Evolutionary conservation across 2,329 filamentous ascomycete genomes (phyloP), one percentile per base, ranked within the genome.

Genomic region (Colletotrichum coccodes): DNA sequence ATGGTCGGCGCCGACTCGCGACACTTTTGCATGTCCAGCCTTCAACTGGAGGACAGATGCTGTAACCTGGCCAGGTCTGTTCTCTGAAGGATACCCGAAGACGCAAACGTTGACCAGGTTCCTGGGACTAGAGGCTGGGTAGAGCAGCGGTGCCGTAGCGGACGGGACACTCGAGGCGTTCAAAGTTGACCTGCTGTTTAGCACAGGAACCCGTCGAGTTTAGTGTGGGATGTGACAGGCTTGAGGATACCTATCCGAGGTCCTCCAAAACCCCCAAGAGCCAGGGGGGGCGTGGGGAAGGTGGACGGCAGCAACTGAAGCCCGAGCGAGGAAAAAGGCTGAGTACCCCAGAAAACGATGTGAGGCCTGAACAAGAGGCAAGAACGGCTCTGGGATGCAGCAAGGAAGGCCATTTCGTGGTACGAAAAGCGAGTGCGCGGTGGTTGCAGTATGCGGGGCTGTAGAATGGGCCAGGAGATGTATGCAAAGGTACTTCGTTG

Each of bases 191-290:
- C 26, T 68, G 46, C 21, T 65, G 38, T 60, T 53, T 36, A 49
- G 53, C 38, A 65, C 42, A 59, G 61, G 65, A 68, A 68, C 65
- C 53, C 40, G 47, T 38, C 54, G 11, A 54, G 65, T 65, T 60
- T 68, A 53, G 64, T 68, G 60, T 68, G 65, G 59, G 47, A 42
- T 47, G 46, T 68, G 65, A 68, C 60, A 68, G 47, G 60, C 21
- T 60, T 46, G 44, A 61, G 54, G 54, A 50, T 28, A 61, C 65
- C 32, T 65, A 42, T 47, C 36, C 53, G 38, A 21, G 46, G 36
- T 34, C 23, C 53, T 53, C 40, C 32, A 26, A 59, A 46, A 52
- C 34, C 47, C 42, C 57, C 58, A 54, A 53, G 23, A 36, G 47
- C 34, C 34, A 44, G 8, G 14, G 32, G 32, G 23, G 32, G 26